phyloP scores from a whole-genome alignment of 106 monocot species.

The Allium cepa region DNA sequence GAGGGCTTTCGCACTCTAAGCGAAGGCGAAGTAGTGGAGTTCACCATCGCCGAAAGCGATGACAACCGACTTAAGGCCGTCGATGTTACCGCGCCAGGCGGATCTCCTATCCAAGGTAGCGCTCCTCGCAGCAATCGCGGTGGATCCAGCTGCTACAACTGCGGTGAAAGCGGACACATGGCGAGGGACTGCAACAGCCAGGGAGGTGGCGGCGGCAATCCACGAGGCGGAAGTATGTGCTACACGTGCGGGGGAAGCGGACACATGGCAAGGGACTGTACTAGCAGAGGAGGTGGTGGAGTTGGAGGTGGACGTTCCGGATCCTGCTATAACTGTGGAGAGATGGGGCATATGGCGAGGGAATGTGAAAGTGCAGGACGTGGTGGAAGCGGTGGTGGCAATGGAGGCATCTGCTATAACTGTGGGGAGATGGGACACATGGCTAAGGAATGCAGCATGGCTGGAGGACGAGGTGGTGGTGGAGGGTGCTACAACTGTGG shows the following conservation, averaged over 20 bases:
- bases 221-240: background rate
- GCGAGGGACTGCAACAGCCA: background rate
- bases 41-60: conserved; percentile 13
- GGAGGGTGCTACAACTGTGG: conserved; percentile 46
- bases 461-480: conserved; percentile 15
- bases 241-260: background rate
- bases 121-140: background rate
- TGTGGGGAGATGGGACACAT: background rate
- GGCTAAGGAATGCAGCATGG: conserved; percentile 1
- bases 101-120: conserved; percentile 7
- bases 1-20: conserved; percentile 15
- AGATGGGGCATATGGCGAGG: conserved; percentile 14
- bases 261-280: background rate
- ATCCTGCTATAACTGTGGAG: conserved; percentile 10
- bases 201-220: background rate
- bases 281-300: conserved; percentile 3
- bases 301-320: conserved; percentile 1
- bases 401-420: background rate
- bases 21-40: conserved; percentile 21
- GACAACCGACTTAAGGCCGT: conserved; percentile 25
- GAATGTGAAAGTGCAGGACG: conserved; percentile 4
- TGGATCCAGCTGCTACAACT: too few relatives aligned
- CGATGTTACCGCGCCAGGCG: conserved; percentile 19
- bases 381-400: conserved; percentile 6
- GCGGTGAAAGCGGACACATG: too few relatives aligned